A percentile compares a stretch with the other conserved stretches of the same genome.
phyloP scores from a whole-genome alignment of 306 rosid genomes.

The Casuarina cunninghamiana region DNA sequence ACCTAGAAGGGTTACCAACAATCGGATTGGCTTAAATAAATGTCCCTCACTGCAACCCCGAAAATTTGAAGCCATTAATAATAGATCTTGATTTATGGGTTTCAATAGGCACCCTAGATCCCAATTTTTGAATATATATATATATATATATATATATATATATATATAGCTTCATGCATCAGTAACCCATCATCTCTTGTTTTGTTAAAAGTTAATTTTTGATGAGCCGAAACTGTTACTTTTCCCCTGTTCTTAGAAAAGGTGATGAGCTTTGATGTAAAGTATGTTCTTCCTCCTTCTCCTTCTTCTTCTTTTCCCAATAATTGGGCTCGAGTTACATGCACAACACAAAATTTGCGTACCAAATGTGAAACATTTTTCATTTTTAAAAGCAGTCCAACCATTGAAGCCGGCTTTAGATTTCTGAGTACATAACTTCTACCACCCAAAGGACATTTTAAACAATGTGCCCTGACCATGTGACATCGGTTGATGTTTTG shows the following conservation, averaged over 20 bases:
- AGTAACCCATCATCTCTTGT: neutral
- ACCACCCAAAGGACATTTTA: neutral
- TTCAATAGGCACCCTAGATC: too few relatives aligned
- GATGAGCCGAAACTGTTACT: neutral
- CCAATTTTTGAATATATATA: too few relatives aligned
- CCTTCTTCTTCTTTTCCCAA: neutral
- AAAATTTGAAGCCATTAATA: too few relatives aligned
- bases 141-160: too few relatives aligned
- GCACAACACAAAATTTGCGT: neutral
- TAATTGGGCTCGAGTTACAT: neutral
- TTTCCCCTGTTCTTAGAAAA: neutral
- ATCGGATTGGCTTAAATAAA: too few relatives aligned
- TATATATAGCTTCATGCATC: too few relatives aligned
- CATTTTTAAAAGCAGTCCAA: neutral
- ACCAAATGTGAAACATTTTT: neutral
- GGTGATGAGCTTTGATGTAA: neutral
- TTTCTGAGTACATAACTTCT: neutral
- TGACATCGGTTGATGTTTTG: neutral
- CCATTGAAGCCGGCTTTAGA: neutral
- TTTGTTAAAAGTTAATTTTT: neutral
- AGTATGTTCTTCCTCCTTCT: neutral
- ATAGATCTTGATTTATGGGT: too few relatives aligned
- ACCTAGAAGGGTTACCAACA: neutral
- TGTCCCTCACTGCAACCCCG: too few relatives aligned
- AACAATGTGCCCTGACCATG: conserved; percentile 11